A percentile compares a stretch with the other conserved stretches of the same genome.
Conservation (phyloP, 2,329 filamentous ascomycete genomes). For the Myriosclerotinia curreyana region DNA sequence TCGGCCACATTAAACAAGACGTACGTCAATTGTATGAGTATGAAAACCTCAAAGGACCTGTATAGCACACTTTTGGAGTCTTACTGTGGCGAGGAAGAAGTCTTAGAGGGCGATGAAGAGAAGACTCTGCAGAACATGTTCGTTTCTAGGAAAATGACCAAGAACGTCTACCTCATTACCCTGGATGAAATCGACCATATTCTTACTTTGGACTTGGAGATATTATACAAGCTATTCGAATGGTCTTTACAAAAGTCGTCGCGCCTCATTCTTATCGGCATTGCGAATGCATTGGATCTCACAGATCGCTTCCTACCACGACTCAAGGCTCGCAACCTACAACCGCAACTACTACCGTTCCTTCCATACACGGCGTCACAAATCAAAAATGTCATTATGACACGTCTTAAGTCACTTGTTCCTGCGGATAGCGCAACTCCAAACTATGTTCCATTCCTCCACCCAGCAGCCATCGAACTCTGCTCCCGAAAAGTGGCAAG, state of each 20-base stretch:
- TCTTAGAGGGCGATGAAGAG: conserved; percentile 64
- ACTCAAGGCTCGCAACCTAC: conserved; percentile 87
- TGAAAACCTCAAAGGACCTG: conserved; percentile 83
- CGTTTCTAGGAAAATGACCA: conserved; percentile 54
- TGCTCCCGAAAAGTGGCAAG: conserved; percentile 92
- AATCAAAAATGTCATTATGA: conserved; percentile 82
- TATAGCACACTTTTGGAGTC: conserved; percentile 74
- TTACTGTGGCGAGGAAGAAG: conserved; percentile 57
- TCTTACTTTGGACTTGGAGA: conserved; percentile 80
- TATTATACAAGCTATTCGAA: conserved; percentile 91
- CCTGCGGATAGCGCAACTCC: conserved; percentile 52
- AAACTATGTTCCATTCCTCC: conserved; percentile 78
- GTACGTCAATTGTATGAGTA: conserved; percentile 96
- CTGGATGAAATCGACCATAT: conserved; percentile 96
- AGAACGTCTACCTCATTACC: conserved; percentile 72
- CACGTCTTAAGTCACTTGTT: conserved; percentile 73
- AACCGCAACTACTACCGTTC: conserved; percentile 85
- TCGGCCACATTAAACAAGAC: conserved; percentile 59
- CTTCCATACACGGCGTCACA: conserved; percentile 86
- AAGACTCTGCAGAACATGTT: conserved; percentile 69
- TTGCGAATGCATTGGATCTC: conserved; percentile 92
- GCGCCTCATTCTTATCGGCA: conserved; percentile 79
- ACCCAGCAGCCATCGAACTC: conserved; percentile 89
- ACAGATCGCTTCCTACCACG: conserved; percentile 93
- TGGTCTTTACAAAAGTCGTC: conserved; percentile 86